These are phyloP conservation scores for Plasmodium sp. DNA, from an alignment of 169 alveolate species.

Conservation along the genomic window DNA sequence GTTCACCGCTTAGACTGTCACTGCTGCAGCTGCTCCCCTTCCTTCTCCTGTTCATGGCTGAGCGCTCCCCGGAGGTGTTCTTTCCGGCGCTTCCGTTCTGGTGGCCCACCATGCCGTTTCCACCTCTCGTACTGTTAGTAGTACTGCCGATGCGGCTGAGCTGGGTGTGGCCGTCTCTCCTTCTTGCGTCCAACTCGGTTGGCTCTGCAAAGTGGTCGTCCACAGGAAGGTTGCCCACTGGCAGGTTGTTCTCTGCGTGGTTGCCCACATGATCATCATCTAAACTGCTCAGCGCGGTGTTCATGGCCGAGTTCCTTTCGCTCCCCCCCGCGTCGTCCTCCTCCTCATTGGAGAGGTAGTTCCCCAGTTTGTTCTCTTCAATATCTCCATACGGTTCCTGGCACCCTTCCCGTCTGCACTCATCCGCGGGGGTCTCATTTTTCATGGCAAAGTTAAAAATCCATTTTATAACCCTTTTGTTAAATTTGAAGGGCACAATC, in stretches of 20 bases:
- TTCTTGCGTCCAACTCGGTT: not conserved
- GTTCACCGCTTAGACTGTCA: not conserved
- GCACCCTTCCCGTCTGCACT: not conserved
- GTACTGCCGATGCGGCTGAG: not conserved
- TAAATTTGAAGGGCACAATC: constrained; percentile 40
- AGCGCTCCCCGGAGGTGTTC: not conserved
- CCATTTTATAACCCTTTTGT: constrained; percentile 1
- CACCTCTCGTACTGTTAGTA: not conserved
- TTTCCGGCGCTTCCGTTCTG: not conserved
- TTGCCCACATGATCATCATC: not conserved
- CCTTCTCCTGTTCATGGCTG: not conserved
- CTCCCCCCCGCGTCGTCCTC: not conserved
- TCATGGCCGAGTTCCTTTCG: not conserved
- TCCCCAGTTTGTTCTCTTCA: not conserved
- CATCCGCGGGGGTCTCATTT: not conserved
- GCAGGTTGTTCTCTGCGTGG: not conserved
- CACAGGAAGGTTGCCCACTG: too few relatives aligned
- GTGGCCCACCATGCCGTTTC: not conserved
- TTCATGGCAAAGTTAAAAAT: not conserved
- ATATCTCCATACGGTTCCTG: not conserved
- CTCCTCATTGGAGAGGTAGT: not conserved
- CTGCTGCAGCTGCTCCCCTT: not conserved
- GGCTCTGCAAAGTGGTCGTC: not conserved
- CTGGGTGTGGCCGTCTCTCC: not conserved
- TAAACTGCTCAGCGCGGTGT: not conserved